Evolutionary conservation across 176 grass and related monocot species (phyloP).

Genomic region (Carex cristatella): DNA sequence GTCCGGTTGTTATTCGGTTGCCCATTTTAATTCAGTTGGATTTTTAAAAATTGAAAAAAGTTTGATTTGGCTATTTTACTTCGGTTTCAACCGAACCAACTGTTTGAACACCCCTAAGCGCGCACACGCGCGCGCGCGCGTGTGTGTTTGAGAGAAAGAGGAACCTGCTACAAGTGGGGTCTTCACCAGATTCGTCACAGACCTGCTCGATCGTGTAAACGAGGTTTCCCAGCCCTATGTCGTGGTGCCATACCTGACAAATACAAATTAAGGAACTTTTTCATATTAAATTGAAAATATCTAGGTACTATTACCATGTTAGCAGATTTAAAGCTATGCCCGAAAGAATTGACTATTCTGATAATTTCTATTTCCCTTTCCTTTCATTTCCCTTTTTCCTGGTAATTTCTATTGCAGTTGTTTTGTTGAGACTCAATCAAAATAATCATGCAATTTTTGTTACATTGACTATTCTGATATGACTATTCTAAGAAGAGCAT

Average conservation of each 20-base stretch:
- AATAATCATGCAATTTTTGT: background rate
- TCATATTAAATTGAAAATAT: conserved; percentile 1
- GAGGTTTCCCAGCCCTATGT: conserved; percentile 47
- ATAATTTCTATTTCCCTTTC: background rate
- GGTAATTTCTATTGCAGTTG: background rate
- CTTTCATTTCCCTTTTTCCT: background rate
- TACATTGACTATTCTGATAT: background rate
- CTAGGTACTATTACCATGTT: background rate
- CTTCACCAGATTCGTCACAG: conserved; percentile 70
- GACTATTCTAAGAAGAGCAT: background rate
- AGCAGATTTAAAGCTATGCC: background rate
- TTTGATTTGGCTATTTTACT: no score
- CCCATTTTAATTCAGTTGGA: no score
- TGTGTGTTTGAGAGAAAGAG: background rate
- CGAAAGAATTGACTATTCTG: no score
- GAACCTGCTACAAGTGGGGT: conserved; percentile 72
- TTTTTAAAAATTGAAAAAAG: no score
- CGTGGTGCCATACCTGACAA: conserved; percentile 66
- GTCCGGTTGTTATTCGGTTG: no score
- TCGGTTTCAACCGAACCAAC: no score
- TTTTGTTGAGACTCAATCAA: background rate
- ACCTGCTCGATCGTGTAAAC: conserved; percentile 55
- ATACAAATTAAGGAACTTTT: background rate
- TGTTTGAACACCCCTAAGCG: background rate
- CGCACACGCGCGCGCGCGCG: background rate